A percentile compares a stretch with the other conserved stretches of the same genome.
phyloP scores from a whole-genome alignment of 768 basidiomycete species.

The Boletus rubescentipes region DNA sequence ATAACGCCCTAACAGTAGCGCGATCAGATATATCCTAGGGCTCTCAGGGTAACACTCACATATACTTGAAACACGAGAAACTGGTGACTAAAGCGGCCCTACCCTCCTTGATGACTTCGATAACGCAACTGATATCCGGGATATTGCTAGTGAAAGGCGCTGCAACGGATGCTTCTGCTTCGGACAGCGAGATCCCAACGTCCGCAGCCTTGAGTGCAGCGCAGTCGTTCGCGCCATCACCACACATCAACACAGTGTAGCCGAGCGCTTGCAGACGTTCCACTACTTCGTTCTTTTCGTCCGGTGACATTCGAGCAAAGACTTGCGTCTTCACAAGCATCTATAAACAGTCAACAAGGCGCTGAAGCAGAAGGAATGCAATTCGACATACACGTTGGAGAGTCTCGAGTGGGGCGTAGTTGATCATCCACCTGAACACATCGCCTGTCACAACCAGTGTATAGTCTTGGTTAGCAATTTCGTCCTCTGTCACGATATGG shows the following conservation, averaged over 20 bases:
- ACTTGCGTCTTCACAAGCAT: constrained; percentile 98
- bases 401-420: constrained; percentile 90
- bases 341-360: constrained; percentile 40
- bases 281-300: constrained; percentile 98
- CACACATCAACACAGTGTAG: constrained; percentile 97
- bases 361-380: not conserved
- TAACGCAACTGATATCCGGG: constrained; percentile 93
- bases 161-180: constrained; percentile 97
- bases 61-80: constrained; percentile 99
- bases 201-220: constrained; percentile 98
- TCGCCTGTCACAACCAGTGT: constrained; percentile 92
- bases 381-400: constrained; percentile 68
- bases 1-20: constrained; percentile 73
- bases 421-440: constrained; percentile 98
- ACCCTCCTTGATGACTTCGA: constrained; percentile 96
- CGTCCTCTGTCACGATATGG: constrained; percentile 67
- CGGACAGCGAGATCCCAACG: constrained; percentile 93
- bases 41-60: constrained; percentile 53
- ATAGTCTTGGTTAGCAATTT: constrained; percentile 81
- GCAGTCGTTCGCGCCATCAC: constrained; percentile 98
- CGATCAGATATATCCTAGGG: constrained; percentile 7
- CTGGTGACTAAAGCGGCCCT: constrained; percentile 94
- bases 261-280: constrained; percentile 91
- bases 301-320: constrained; percentile 98
- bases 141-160: constrained; percentile 95